Conservation (phyloP, 2,329 filamentous ascomycete species). For the Dendrostoma leiphaemia region DNA sequence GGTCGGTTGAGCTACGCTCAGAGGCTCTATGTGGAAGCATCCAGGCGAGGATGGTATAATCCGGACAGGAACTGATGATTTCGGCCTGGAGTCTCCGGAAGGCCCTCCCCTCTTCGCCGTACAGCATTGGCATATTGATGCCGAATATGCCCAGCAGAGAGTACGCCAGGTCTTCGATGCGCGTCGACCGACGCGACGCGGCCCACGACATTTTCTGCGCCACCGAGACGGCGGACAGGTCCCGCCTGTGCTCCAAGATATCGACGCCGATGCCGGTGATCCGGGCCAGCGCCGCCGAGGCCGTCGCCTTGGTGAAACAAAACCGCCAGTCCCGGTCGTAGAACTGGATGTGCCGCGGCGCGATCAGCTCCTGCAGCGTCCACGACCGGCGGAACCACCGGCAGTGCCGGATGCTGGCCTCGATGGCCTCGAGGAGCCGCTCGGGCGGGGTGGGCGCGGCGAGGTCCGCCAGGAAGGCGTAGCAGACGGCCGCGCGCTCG, state of each 20-base stretch:
- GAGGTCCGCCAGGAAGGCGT: conserved; percentile 4
- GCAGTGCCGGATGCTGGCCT: background rate
- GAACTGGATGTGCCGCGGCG: conserved; percentile 1
- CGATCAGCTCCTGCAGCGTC: conserved; percentile 18
- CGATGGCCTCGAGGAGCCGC: too few relatives aligned
- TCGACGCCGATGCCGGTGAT: conserved; percentile 12
- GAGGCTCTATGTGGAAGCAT: background rate
- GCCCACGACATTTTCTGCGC: conserved; percentile 19
- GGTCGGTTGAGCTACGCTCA: background rate
- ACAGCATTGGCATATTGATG: conserved; percentile 15
- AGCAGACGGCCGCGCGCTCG: conserved; percentile 4
- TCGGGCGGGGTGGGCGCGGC: too few relatives aligned
- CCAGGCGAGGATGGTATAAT: conserved; percentile 10
- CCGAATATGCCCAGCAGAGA: conserved; percentile 10
- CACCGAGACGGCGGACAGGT: conserved; percentile 3
- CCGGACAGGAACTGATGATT: conserved; percentile 11
- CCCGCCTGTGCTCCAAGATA: background rate
- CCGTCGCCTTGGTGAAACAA: conserved; percentile 5
- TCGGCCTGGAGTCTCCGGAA: conserved; percentile 13
- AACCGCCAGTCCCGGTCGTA: conserved; percentile 1
- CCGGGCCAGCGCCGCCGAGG: background rate
- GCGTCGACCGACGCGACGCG: conserved; percentile 2
- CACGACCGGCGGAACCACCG: conserved; percentile 16
- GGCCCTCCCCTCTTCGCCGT: conserved; percentile 15
- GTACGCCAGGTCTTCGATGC: conserved; percentile 14